phyloP scores from a whole-genome alignment of 2,329 filamentous ascomycete species.

The Emergomyces orientalis region DNA sequence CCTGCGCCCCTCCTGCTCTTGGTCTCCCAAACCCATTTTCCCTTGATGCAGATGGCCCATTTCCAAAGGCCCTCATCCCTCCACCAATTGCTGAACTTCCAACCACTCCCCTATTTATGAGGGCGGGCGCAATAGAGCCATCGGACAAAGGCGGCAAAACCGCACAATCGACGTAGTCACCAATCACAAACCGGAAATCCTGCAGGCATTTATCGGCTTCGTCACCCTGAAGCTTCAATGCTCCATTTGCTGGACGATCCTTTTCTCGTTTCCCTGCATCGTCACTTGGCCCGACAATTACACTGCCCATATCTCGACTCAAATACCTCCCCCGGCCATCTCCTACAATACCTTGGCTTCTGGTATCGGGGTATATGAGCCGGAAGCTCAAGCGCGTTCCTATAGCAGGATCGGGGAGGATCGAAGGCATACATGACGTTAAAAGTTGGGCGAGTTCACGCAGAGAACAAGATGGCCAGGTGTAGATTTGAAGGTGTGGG shows the following conservation, averaged over 20 bases:
- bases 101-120: conserved; percentile 42
- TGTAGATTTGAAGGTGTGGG: conserved; percentile 69
- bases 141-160: conserved; percentile 66
- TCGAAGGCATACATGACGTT: conserved; percentile 54
- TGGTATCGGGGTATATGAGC: conserved; percentile 71
- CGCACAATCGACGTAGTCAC: conserved; percentile 78
- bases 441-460: conserved; percentile 72
- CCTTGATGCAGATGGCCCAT: conserved; percentile 21
- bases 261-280: conserved; percentile 29
- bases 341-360: conserved; percentile 30
- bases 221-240: conserved; percentile 41
- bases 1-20: conserved; percentile 32
- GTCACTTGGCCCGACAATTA: conserved; percentile 54
- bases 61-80: conserved; percentile 31
- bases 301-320: conserved; percentile 71
- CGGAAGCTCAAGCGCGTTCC: conserved; percentile 84
- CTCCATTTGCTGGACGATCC: conserved; percentile 31
- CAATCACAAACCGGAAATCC: conserved; percentile 74
- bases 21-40: conserved; percentile 39
- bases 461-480: conserved; percentile 73
- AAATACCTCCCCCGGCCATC: conserved; percentile 54
- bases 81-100: conserved; percentile 35
- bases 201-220: conserved; percentile 64
- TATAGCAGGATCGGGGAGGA: conserved; percentile 63
- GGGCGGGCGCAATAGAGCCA: conserved; percentile 58